These are phyloP conservation scores for Combretum micranthum DNA, from an alignment of 345 rosid species.

Conservation along the genomic window DNA sequence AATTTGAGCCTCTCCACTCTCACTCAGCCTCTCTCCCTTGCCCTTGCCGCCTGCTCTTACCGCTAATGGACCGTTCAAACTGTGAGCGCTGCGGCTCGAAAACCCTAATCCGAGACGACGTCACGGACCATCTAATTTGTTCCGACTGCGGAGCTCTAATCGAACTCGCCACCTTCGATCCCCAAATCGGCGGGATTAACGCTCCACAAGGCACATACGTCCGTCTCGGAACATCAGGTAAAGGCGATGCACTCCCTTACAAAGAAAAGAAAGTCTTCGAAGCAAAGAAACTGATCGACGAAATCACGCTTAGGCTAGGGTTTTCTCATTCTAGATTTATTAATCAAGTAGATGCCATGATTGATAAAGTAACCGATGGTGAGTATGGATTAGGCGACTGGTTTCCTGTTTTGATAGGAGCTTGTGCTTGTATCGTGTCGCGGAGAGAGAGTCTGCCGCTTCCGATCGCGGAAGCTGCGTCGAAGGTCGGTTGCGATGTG, in stretches of 20 bases:
- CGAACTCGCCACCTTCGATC: constrained; percentile 36
- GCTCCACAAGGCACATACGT: constrained; percentile 59
- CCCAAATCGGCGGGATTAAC: constrained; percentile 26
- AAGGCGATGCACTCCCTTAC: constrained; percentile 37
- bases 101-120: constrained; percentile 36
- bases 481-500: constrained; percentile 42
- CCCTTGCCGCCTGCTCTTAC: no score
- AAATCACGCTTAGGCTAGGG: constrained; percentile 20
- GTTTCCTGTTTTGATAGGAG: constrained; percentile 61
- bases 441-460: constrained; percentile 45
- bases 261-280: constrained; percentile 59
- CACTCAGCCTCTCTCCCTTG: neutral
- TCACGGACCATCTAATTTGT: constrained; percentile 37
- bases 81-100: constrained; percentile 48
- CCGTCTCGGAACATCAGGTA: constrained; percentile 51
- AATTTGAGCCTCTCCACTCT: neutral
- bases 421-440: constrained; percentile 48
- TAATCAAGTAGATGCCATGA: constrained; percentile 32
- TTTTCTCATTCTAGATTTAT: constrained; percentile 14
- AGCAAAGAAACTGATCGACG: constrained; percentile 41
- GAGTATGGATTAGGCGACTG: constrained; percentile 65
- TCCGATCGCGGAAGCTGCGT: constrained; percentile 40
- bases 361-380: constrained; percentile 44
- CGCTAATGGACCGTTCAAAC: constrained; percentile 1
- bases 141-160: constrained; percentile 37